Base-by-base conservation (phyloP, 495 filamentous ascomycete genomes). In the Aspergillus bertholletiae region DNA sequence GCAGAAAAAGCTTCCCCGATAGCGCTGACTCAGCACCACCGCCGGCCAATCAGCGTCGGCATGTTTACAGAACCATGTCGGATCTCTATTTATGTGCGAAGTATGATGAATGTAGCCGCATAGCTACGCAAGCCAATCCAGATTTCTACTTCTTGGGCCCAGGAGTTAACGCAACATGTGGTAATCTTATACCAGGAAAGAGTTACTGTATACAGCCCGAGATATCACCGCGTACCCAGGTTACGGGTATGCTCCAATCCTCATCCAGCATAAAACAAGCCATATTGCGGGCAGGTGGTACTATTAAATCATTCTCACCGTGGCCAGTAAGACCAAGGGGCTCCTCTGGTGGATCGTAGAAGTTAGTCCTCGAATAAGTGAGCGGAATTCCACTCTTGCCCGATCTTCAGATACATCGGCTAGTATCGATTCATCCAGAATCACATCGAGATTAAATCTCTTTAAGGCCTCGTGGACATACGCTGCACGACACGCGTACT, bases 21-120 rank as follows among this genome's bases (percentile, higher is more conserved):
- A 30, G 20, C 12, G 63, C 53, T 67, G 58, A 67, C 51, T 67
- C 59, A 67, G 64, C 61, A 22, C 26, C 4, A 15, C n/a, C 5
- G 7, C 24, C 46, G 23, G 46, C 61, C 61, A 67, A 62, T 62
- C 35, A 57, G 30, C 52, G 47, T 20, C 11, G 11, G 18, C 21
- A 15, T 41, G 56, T 64, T 54, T 67, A 61, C 30, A 32, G 26
- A 15, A 17, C 27, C 1, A 7, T 18, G n/a, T n/a, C n/a, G n/a
- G n/a, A n/a, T n/a, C n/a, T n/a, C n/a, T n/a, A n/a, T n/a, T n/a
- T n/a, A n/a, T n/a, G n/a, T n/a, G n/a, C n/a, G n/a, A n/a, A n/a
- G n/a, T n/a, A n/a, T 8, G 17, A n/a, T 9, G 40, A 44, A 8
- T 28, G 26, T 8, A 28, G 26, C 26, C 4, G 26, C 26, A 28